Percentiles rank a stretch among this genome's conserved stretches.
Conservation (phyloP, 768 basidiomycete species). For the Tylopilus subfusipes region DNA sequence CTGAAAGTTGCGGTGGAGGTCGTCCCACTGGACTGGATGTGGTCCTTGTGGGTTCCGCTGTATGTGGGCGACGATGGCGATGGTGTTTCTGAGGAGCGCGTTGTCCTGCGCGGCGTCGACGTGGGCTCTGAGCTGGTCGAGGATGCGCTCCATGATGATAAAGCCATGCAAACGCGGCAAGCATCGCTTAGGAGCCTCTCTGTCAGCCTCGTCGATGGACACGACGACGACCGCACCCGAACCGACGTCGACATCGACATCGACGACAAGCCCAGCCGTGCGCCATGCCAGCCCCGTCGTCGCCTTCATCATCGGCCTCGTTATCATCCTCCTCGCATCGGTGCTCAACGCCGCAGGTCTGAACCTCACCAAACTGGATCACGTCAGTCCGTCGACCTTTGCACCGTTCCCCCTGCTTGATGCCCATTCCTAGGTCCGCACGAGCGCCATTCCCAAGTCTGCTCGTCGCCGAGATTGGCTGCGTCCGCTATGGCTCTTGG, state of each 20-base stretch:
- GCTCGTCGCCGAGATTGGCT: slow-evolving; percentile 73
- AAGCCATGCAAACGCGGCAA: not conserved
- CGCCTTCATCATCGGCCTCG: slow-evolving; percentile 78
- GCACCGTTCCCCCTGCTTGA: not conserved
- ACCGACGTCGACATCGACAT: slow-evolving; percentile 14
- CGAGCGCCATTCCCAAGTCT: slow-evolving; percentile 70
- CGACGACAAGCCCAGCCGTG: slow-evolving; percentile 22
- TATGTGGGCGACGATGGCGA: slow-evolving; percentile 18
- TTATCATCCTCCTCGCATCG: slow-evolving; percentile 80
- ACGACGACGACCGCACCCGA: slow-evolving; percentile 18
- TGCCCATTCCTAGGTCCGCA: slow-evolving; percentile 53
- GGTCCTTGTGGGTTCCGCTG: slow-evolving; percentile 21
- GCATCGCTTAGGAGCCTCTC: slow-evolving; percentile 20
- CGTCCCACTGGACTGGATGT: slow-evolving; percentile 23
- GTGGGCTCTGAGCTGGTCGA: slow-evolving; percentile 22
- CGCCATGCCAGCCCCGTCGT: slow-evolving; percentile 55
- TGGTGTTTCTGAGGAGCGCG: slow-evolving; percentile 20
- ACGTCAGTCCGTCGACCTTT: slow-evolving; percentile 50
- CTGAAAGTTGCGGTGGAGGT: slow-evolving; percentile 18
- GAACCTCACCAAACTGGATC: slow-evolving; percentile 92
- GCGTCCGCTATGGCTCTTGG: slow-evolving; percentile 85
- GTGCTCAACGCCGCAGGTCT: slow-evolving; percentile 91
- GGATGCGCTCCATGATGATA: slow-evolving; percentile 26
- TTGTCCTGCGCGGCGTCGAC: slow-evolving; percentile 7
- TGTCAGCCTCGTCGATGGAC: slow-evolving; percentile 16